Evolutionary conservation across 1,284 basidiomycete species (phyloP).

Genomic region (Sporisorium exsertum): DNA sequence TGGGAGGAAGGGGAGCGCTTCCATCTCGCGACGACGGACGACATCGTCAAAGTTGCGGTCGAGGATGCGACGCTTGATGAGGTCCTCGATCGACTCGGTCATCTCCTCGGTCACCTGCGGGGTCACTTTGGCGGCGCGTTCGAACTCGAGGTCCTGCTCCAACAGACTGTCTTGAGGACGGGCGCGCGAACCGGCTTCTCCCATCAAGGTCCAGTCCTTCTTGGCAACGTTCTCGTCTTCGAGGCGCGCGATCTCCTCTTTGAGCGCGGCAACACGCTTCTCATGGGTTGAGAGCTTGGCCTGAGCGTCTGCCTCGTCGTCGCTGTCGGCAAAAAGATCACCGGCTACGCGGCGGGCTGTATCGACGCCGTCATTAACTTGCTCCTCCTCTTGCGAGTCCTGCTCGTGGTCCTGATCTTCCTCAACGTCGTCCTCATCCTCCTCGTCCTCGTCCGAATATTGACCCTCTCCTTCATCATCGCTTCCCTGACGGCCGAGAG

Average conservation of each 20-base stretch:
- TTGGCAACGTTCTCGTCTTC: constrained; percentile 74
- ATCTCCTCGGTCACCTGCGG: constrained; percentile 91
- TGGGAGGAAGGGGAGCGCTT: constrained; percentile 82
- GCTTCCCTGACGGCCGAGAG: constrained; percentile 29
- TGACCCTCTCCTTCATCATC: constrained; percentile 58
- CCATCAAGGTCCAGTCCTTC: constrained; percentile 91
- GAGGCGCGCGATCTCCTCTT: constrained; percentile 73
- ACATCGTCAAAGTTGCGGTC: constrained; percentile 92
- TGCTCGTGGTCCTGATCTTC: constrained; percentile 61
- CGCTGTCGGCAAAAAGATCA: constrained; percentile 74
- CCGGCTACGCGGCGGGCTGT: constrained; percentile 72
- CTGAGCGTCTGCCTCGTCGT: constrained; percentile 68
- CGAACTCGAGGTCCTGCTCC: constrained; percentile 95
- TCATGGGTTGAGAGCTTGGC: constrained; percentile 72
- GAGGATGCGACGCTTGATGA: constrained; percentile 89
- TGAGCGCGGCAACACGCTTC: constrained; percentile 72
- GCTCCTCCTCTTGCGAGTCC: constrained; percentile 52
- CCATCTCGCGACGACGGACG: constrained; percentile 80
- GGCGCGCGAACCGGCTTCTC: constrained; percentile 84
- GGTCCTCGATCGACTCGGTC: constrained; percentile 85
- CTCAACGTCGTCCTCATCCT: constrained; percentile 43
- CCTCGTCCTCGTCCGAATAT: constrained; percentile 28
- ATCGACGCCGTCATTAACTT: constrained; percentile 58
- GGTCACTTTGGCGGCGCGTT: constrained; percentile 84
- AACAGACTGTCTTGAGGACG: constrained; percentile 92